These are phyloP conservation scores for Phytophthora hybrid DNA, from an alignment of 352 stramenopile genomes.

Conservation along the genomic window DNA sequence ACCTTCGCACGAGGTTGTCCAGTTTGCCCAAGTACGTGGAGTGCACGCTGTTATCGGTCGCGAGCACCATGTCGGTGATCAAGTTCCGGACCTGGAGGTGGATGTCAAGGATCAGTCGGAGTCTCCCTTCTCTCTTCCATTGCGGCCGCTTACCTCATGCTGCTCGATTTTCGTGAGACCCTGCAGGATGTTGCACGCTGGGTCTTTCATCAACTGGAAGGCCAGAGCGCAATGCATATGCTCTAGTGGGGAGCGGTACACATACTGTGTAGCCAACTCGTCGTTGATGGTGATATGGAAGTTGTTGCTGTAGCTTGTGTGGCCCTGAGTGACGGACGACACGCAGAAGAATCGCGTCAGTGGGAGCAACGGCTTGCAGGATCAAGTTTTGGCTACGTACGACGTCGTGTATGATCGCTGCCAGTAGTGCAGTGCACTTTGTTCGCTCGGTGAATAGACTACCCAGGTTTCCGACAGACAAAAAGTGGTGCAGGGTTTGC, in stretches of 20 bases:
- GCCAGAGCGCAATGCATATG: conserved; percentile 89
- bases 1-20: conserved; percentile 74
- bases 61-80: conserved; percentile 88
- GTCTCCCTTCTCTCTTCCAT: background rate
- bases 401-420: conserved; percentile 87
- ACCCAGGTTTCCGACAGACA: conserved; percentile 60
- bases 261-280: conserved; percentile 82
- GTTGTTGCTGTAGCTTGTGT: conserved; percentile 90
- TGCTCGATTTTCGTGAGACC: conserved; percentile 80
- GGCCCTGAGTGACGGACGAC: conserved; percentile 45
- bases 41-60: conserved; percentile 91
- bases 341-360: background rate
- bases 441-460: conserved; percentile 64
- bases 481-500: conserved; percentile 79
- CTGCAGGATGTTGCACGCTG: conserved; percentile 77
- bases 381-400: conserved; percentile 34
- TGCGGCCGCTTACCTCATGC: conserved; percentile 53
- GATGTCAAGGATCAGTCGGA: conserved; percentile 2
- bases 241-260: conserved; percentile 86
- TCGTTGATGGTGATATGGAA: conserved; percentile 88
- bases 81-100: conserved; percentile 63
- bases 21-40: conserved; percentile 81
- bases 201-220: conserved; percentile 79
- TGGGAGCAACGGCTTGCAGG: background rate
- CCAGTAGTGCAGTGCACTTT: conserved; percentile 78